Conservation (phyloP, 306 rosid species). For the Arachis stenosperma region DNA sequence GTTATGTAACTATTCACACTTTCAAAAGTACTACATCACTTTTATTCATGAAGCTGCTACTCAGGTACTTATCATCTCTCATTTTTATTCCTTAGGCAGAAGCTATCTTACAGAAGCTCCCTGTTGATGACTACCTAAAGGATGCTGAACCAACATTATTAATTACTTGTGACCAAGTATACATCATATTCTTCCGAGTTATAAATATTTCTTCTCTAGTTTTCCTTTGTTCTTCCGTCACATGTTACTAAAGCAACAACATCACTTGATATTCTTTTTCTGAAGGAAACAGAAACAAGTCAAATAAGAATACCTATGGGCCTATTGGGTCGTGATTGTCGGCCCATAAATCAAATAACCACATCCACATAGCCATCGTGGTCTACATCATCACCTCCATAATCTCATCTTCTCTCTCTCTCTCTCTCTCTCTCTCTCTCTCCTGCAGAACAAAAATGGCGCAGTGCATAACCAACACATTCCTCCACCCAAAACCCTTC, state of each 20-base stretch:
- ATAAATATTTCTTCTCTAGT: slow-evolving; percentile 37
- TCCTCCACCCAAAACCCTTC: slow-evolving; percentile 53
- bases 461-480: slow-evolving; percentile 56
- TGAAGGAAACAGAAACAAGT: neutral
- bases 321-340: neutral
- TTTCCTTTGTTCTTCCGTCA: slow-evolving; percentile 25
- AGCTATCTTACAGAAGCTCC: slow-evolving; percentile 77
- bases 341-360: slow-evolving; percentile 3
- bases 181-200: slow-evolving; percentile 46
- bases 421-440: too few species aligned
- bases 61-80: slow-evolving; percentile 48
- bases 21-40: slow-evolving; percentile 33
- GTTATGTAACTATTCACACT: slow-evolving; percentile 18
- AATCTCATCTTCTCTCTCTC: slow-evolving; percentile 30
- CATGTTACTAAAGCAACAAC: slow-evolving; percentile 10
- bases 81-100: slow-evolving; percentile 78
- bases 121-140: slow-evolving; percentile 66
- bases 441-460: slow-evolving; percentile 47
- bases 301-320: neutral
- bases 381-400: neutral
- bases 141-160: slow-evolving; percentile 74
- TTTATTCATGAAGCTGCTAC: slow-evolving; percentile 40
- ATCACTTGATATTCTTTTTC: slow-evolving; percentile 1
- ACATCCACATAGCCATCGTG: too few species aligned
- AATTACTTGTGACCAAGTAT: slow-evolving; percentile 97